Evolutionary conservation across 2,329 filamentous ascomycete genomes (phyloP).

Genomic region (Beauveria australis): DNA sequence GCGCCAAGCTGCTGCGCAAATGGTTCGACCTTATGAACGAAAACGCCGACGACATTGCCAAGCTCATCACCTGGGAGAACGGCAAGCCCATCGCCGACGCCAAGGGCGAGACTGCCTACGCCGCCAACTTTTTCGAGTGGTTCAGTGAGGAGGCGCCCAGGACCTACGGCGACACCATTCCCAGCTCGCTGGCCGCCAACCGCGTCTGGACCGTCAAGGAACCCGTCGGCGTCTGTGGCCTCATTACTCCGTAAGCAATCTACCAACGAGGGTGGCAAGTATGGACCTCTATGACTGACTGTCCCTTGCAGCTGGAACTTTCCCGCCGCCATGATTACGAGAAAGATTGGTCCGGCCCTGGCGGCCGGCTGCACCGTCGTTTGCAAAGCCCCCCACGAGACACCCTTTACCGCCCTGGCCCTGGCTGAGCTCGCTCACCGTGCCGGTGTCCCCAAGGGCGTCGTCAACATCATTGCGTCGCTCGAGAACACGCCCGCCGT

Average conservation of each 20-base stretch:
- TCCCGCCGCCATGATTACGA: conserved; percentile 66
- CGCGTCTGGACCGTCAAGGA: conserved; percentile 73
- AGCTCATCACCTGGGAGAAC: conserved; percentile 82
- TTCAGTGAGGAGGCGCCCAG: conserved; percentile 72
- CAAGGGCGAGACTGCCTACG: conserved; percentile 63
- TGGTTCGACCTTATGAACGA: conserved; percentile 77
- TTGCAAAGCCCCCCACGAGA: conserved; percentile 84
- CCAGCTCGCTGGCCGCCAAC: conserved; percentile 60
- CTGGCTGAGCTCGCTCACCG: conserved; percentile 78
- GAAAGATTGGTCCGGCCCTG: conserved; percentile 64
- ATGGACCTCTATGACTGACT: not conserved
- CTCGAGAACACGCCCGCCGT: conserved; percentile 72
- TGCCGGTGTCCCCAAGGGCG: conserved; percentile 82
- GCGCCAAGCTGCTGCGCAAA: conserved; percentile 63
- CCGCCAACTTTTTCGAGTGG: conserved; percentile 72
- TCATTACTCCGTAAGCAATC: conserved; percentile 60
- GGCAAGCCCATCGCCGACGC: conserved; percentile 76
- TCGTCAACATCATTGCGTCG: conserved; percentile 82
- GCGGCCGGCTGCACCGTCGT: conserved; percentile 96
- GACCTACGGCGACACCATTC: conserved; percentile 67
- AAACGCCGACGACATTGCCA: conserved; percentile 73
- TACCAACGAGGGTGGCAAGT: no score
- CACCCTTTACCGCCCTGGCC: conserved; percentile 82
- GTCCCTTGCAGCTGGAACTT: conserved; percentile 65
- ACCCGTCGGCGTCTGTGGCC: conserved; percentile 72